Base-by-base conservation (phyloP, 2,329 filamentous ascomycete genomes). In the Plectosphaerella plurivora region DNA sequence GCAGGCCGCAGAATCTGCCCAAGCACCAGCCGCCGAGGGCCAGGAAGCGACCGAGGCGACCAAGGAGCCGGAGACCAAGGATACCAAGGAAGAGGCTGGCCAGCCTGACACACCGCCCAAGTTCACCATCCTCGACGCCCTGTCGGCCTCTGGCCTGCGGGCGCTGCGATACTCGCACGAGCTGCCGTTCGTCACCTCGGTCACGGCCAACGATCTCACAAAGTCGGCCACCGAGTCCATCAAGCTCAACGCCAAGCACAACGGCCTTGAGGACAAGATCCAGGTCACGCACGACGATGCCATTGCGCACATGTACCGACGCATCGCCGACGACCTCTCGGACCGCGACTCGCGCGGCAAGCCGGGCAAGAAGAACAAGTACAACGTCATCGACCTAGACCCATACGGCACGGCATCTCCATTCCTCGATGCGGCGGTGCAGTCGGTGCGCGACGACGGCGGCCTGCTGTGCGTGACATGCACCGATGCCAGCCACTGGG, bases 371-470 rank as follows among this genome's bases (percentile, higher is more conserved):
- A 65, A 69, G 33, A 72, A 73, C 57, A 78, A 84, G 63, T 99
- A 96, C 67, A 90, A 97, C 68, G 92, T 97, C 20, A 94, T 99
- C 57, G 94, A 99, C 66, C 80, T 99, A 28, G 94, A 99, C 66
- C 94, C 94, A 0, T 99, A 99, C 63, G 94, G 94, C 42, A 95
- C 91, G 0, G 94, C 93, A 1, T 90, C 89, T 10, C 89, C 90
- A 1, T 99, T 99, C 68, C 80, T 99, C 51, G 94, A 99, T 65
- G 86, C 90, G 2, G 91, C 94, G 2, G 77, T 99, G 9, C 92
- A 97, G 70, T 84, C 89, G 2, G 81, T 97, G 8, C 84, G 80
- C 47, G 82, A 88, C 57, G 90, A 97, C 60, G 93, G 93, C 1
- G 94, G 94, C 4, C 77, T 99, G 39, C 79, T 99, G 5, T 97